Conservation (phyloP, 192 early-diverging fungal genomes). For the Geosiphon pyriformis region DNA sequence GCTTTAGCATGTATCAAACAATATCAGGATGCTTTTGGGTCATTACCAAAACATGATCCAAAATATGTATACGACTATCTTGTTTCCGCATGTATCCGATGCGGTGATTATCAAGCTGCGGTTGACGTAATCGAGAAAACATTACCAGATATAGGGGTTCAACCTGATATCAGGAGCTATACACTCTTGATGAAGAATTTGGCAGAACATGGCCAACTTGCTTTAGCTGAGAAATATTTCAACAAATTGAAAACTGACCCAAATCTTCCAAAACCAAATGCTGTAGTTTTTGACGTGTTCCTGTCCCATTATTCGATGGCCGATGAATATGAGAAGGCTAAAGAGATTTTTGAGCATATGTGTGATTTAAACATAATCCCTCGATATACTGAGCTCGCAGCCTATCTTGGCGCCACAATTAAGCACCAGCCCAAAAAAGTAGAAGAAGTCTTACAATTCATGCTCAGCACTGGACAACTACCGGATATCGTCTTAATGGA, state of each 20-base stretch:
- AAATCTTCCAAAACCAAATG: constrained; percentile 1
- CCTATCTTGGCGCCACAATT: not conserved
- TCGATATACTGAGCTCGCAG: not conserved
- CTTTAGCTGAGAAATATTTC: constrained; percentile 7
- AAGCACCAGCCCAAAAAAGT: not conserved
- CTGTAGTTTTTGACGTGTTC: not conserved
- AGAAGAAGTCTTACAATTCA: not conserved
- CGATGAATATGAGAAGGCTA: constrained; percentile 13
- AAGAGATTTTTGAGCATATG: constrained; percentile 1
- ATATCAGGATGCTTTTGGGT: not conserved
- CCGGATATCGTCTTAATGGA: not conserved
- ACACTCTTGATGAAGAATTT: constrained; percentile 11
- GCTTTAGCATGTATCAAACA: constrained; percentile 12
- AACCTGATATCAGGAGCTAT: constrained; percentile 11
- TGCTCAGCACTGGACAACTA: not conserved
- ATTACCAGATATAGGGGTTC: not conserved
- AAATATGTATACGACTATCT: constrained; percentile 9
- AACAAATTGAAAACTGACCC: not conserved
- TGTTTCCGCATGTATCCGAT: constrained; percentile 9
- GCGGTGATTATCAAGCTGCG: not conserved
- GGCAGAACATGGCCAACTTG: not conserved
- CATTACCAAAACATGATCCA: constrained; percentile 1
- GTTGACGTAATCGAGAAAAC: constrained; percentile 9
- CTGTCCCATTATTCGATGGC: constrained; percentile 7
- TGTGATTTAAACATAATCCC: not conserved